A percentile compares a stretch with the other conserved stretches of the same genome.
Evolutionary conservation across 176 grass and related monocot genomes (phyloP).

Genomic region (Lolium multiflorum): DNA sequence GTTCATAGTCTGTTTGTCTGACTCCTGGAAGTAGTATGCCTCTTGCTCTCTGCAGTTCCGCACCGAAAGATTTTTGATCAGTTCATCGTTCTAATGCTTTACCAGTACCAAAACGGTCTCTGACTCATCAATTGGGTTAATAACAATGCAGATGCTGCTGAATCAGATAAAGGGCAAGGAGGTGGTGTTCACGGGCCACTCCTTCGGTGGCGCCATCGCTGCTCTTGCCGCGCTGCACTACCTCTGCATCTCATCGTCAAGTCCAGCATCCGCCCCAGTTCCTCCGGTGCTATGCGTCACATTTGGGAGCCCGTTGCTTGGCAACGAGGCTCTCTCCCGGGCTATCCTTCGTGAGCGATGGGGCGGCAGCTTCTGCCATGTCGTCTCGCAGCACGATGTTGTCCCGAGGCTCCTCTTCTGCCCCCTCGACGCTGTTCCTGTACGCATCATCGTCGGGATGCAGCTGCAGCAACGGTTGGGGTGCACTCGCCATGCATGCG

Average conservation of each 20-base stretch:
- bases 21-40: background rate
- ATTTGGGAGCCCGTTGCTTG: slow-evolving; percentile 77
- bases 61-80: background rate
- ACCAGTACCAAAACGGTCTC: background rate
- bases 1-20: background rate
- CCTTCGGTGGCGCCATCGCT: slow-evolving; percentile 71
- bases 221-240: slow-evolving; percentile 72
- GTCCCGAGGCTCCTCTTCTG: slow-evolving; percentile 87
- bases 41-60: slow-evolving; percentile 10
- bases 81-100: background rate
- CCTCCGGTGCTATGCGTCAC: slow-evolving; percentile 75
- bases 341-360: slow-evolving; percentile 78
- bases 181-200: slow-evolving; percentile 91
- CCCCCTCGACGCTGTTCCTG: slow-evolving; percentile 49
- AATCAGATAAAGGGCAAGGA: slow-evolving; percentile 73
- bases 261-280: slow-evolving; percentile 36
- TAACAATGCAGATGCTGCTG: slow-evolving; percentile 64
- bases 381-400: slow-evolving; percentile 76
- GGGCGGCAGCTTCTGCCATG: slow-evolving; percentile 80
- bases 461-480: slow-evolving; percentile 54
- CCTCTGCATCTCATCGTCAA: slow-evolving; percentile 66
- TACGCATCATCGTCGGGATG: slow-evolving; percentile 47
- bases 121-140: background rate
- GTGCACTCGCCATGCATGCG: background rate
- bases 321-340: slow-evolving; percentile 70